A percentile compares a stretch with the other conserved stretches of the same genome.
Conservation (phyloP, 805 yeast genomes). For the Wilhelminamyces savonicus region DNA sequence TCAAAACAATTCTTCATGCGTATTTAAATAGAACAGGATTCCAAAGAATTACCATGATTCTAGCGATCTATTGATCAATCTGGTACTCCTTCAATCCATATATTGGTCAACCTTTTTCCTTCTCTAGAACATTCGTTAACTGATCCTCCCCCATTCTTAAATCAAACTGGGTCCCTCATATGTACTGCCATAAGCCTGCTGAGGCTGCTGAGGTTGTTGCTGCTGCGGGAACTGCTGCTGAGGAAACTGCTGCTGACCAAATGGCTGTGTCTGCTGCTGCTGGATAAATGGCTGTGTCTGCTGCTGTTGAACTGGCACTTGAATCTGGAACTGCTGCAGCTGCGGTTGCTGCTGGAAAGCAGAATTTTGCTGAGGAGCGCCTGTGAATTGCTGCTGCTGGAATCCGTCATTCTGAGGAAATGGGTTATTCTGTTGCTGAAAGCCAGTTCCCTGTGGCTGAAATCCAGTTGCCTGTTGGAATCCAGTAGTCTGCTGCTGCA, state of each 20-base stretch:
- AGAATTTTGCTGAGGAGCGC: too few species aligned
- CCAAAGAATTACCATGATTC: not conserved
- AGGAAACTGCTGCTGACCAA: slow-evolving; percentile 3
- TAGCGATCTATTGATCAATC: slow-evolving; percentile 1
- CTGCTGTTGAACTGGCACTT: slow-evolving; percentile 1
- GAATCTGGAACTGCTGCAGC: too few species aligned
- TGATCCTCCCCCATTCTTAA: too few species aligned
- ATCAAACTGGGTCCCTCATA: slow-evolving; percentile 22
- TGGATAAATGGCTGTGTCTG: not conserved
- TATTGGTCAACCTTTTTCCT: not conserved
- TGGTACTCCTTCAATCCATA: not conserved
- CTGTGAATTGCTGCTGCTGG: not conserved
- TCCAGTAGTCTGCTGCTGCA: slow-evolving; percentile 18
- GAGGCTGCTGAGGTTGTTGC: slow-evolving; percentile 2
- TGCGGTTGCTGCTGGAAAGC: too few species aligned
- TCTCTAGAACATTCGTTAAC: not conserved
- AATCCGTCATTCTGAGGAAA: not conserved
- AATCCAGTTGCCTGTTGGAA: not conserved
- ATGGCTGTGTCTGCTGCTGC: slow-evolving; percentile 2
- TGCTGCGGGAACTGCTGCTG: slow-evolving; percentile 1
- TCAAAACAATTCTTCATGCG: too few species aligned
- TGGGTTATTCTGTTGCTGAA: not conserved
- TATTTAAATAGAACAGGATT: not conserved
- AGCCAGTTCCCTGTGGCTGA: not conserved
- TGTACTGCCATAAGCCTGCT: slow-evolving; percentile 1